A percentile compares a stretch with the other conserved stretches of the same genome.
phyloP scores from a whole-genome alignment of 177 flowering plant species.

The Vitis hybrid region DNA sequence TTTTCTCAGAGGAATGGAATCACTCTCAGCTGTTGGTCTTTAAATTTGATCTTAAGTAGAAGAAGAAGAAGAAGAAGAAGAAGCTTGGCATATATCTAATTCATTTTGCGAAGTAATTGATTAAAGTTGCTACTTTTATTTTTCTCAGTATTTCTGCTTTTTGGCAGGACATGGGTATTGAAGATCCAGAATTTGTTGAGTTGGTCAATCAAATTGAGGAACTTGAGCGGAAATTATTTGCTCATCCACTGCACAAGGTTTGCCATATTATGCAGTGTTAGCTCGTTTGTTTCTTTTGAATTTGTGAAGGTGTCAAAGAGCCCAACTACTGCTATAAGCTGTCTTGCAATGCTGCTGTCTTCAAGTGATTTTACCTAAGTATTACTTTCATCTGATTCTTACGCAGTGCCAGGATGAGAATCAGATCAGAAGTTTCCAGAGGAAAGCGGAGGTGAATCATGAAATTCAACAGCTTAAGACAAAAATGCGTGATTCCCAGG shows the following conservation, averaged over 20 bases:
- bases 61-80: no score
- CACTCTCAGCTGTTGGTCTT: no score
- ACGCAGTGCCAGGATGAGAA: constrained; percentile 73
- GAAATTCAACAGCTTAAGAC: constrained; percentile 94
- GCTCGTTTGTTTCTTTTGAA: neutral
- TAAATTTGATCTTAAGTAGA: no score
- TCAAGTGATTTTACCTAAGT: neutral
- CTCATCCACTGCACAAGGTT: constrained; percentile 90
- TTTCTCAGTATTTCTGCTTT: constrained; percentile 2
- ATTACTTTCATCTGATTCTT: neutral
- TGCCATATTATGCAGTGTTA: constrained; percentile 3
- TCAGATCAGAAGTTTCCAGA: constrained; percentile 69
- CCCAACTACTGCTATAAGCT: no score
- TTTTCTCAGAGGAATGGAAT: no score
- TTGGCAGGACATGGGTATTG: constrained; percentile 88
- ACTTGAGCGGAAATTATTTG: constrained; percentile 68
- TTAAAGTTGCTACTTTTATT: neutral
- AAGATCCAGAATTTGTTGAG: constrained; percentile 84
- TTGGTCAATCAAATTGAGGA: constrained; percentile 81
- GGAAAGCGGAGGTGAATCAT: constrained; percentile 94
- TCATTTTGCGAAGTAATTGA: neutral
- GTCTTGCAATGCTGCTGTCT: neutral
- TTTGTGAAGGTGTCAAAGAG: neutral
- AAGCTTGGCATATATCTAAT: neutral
- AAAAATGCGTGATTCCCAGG: constrained; percentile 99